Percentiles rank a stretch among this genome's conserved stretches.
These are phyloP conservation scores for Lizonia empirigonia DNA, from an alignment of 2,329 filamentous ascomycete species.

Conservation along the genomic window DNA sequence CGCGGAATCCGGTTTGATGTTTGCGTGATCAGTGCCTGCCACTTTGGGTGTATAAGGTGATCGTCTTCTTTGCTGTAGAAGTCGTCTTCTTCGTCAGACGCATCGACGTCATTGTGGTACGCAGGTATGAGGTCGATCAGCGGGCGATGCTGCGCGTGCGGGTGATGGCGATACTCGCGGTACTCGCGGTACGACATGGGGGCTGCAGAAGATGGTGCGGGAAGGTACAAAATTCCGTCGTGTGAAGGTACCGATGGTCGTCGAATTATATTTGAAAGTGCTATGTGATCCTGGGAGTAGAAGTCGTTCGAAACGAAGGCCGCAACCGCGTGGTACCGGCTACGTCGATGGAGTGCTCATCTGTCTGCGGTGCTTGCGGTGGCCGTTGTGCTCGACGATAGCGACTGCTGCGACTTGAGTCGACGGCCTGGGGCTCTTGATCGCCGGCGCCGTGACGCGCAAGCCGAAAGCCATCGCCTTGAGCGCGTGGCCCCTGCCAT, in stretches of 20 bases:
- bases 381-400: background rate
- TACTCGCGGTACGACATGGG: conserved; percentile 36
- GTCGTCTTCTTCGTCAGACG: conserved; percentile 48
- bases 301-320: background rate
- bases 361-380: background rate
- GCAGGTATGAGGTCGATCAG: conserved; percentile 42
- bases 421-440: background rate
- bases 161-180: conserved; percentile 16
- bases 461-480: conserved; percentile 1
- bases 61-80: conserved; percentile 47
- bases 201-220: background rate
- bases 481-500: conserved; percentile 11
- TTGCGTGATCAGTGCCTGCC: conserved; percentile 34
- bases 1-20: conserved; percentile 41
- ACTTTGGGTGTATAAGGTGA: conserved; percentile 40
- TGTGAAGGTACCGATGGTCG: background rate
- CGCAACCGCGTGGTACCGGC: conserved; percentile 3
- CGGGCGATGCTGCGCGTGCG: conserved; percentile 26
- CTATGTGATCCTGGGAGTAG: background rate
- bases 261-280: background rate
- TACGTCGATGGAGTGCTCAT: background rate
- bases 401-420: background rate
- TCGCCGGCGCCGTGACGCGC: conserved; percentile 10
- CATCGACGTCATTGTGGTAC: conserved; percentile 38
- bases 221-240: background rate